Evolutionary conservation across 2,329 filamentous ascomycete genomes (phyloP).

Genomic region (Neurospora crassa): DNA sequence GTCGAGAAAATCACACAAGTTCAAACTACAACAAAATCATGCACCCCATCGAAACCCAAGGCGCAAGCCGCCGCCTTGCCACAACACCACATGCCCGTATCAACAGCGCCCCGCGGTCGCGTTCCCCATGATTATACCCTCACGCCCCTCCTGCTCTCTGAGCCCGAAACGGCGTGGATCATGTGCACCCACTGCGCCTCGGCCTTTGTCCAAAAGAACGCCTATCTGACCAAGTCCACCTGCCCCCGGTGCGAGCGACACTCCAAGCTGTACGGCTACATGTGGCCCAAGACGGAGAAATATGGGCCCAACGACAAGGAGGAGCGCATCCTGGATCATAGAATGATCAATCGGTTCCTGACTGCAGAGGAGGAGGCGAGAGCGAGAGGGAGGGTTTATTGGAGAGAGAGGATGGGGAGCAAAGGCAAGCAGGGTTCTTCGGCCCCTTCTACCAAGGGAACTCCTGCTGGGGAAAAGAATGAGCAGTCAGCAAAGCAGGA

Average conservation of each 20-base stretch:
- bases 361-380: slow-evolving; percentile 57
- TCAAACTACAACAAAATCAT: background rate
- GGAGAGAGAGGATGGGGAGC: slow-evolving; percentile 8
- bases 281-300: slow-evolving; percentile 91
- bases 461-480: background rate
- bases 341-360: slow-evolving; percentile 79
- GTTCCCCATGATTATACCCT: slow-evolving; percentile 73
- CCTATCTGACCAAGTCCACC: slow-evolving; percentile 74
- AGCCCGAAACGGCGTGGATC: slow-evolving; percentile 73
- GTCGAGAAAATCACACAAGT: background rate
- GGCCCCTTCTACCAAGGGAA: background rate
- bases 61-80: background rate
- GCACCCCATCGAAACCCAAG: background rate
- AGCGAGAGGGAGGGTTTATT: slow-evolving; percentile 32
- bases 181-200: slow-evolving; percentile 75
- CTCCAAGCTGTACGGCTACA: slow-evolving; percentile 87
- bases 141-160: slow-evolving; percentile 64
- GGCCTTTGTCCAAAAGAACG: slow-evolving; percentile 80
- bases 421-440: background rate
- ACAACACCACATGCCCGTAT: background rate
- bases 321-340: slow-evolving; percentile 68
- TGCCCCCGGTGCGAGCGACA: slow-evolving; percentile 93
- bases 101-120: slow-evolving; percentile 30
- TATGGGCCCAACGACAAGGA: slow-evolving; percentile 65
- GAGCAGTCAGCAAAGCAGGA: background rate